These are phyloP conservation scores for Mangifera indica DNA, from an alignment of 345 rosid species.

Conservation along the genomic window DNA sequence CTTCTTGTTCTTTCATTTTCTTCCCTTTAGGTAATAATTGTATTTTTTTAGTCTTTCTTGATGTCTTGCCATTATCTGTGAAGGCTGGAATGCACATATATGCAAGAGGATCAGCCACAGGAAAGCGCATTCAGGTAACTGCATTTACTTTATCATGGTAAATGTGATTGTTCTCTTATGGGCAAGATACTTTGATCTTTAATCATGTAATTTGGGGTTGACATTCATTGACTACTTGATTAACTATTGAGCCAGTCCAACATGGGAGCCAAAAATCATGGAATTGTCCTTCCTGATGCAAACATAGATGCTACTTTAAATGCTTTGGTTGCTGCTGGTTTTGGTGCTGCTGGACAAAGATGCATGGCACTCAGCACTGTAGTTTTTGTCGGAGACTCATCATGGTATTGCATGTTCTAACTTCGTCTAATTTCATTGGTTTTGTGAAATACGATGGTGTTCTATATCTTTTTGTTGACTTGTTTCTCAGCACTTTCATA, in stretches of 20 bases:
- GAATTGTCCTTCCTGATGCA: slow-evolving; percentile 83
- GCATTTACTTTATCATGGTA: slow-evolving; percentile 4
- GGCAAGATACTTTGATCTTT: slow-evolving; percentile 5
- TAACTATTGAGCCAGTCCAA: slow-evolving; percentile 59
- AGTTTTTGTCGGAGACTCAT: slow-evolving; percentile 77
- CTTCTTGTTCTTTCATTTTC: neutral
- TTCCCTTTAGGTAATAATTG: neutral
- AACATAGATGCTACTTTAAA: slow-evolving; percentile 72
- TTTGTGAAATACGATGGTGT: neutral
- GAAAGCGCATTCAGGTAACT: slow-evolving; percentile 92
- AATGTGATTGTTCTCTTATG: neutral
- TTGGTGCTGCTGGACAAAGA: slow-evolving; percentile 99
- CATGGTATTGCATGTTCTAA: slow-evolving; percentile 52
- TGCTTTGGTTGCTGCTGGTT: slow-evolving; percentile 92
- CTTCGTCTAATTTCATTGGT: neutral
- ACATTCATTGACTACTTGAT: slow-evolving; percentile 21
- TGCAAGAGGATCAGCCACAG: slow-evolving; percentile 84
- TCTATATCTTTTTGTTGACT: neutral
- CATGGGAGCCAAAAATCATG: slow-evolving; percentile 99
- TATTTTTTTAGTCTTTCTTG: slow-evolving; percentile 13
- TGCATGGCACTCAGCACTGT: slow-evolving; percentile 97
- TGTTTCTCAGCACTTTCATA: neutral
- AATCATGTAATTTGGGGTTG: slow-evolving; percentile 5
- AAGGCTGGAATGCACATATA: slow-evolving; percentile 99
- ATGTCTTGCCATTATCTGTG: slow-evolving; percentile 15